These are phyloP conservation scores for Colletotrichum liaoningense DNA, from an alignment of 2,329 filamentous ascomycete genomes.

Conservation along the genomic window DNA sequence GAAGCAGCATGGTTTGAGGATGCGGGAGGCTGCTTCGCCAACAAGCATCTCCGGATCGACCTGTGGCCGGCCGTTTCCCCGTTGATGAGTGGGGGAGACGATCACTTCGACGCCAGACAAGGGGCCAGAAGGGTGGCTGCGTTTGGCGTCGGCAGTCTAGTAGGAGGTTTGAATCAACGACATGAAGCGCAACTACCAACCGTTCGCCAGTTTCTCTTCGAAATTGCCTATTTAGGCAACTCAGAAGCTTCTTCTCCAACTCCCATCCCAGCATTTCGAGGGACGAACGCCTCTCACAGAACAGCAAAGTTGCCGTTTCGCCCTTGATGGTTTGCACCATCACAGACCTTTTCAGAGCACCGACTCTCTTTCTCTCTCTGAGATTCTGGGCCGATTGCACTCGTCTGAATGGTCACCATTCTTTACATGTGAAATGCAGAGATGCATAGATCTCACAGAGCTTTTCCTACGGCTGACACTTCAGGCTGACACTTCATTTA, in stretches of 20 bases:
- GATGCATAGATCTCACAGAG: neutral
- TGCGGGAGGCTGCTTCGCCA: constrained; percentile 28
- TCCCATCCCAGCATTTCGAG: neutral
- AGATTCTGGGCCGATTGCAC: neutral
- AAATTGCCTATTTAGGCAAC: constrained; percentile 18
- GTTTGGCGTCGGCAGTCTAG: constrained; percentile 3
- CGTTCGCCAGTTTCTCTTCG: constrained; percentile 26
- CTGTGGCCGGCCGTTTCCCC: neutral
- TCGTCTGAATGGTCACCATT: neutral
- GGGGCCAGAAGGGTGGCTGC: constrained; percentile 16
- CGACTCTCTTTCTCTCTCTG: neutral
- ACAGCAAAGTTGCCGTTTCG: neutral
- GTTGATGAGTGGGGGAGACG: constrained; percentile 6
- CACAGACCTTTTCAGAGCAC: constrained; percentile 9
- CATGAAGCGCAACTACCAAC: constrained; percentile 31
- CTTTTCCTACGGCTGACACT: neutral
- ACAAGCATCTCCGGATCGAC: neutral
- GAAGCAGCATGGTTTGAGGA: constrained; percentile 6
- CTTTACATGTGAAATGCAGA: neutral
- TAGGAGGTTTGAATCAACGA: constrained; percentile 10
- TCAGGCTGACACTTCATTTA: constrained; percentile 1
- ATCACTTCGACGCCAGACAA: neutral
- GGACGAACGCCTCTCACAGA: constrained; percentile 3
- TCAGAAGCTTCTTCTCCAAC: neutral
- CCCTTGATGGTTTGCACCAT: neutral